Evolutionary conservation across 106 monocot genomes (phyloP).

Genomic region (Dioscorea alata): DNA sequence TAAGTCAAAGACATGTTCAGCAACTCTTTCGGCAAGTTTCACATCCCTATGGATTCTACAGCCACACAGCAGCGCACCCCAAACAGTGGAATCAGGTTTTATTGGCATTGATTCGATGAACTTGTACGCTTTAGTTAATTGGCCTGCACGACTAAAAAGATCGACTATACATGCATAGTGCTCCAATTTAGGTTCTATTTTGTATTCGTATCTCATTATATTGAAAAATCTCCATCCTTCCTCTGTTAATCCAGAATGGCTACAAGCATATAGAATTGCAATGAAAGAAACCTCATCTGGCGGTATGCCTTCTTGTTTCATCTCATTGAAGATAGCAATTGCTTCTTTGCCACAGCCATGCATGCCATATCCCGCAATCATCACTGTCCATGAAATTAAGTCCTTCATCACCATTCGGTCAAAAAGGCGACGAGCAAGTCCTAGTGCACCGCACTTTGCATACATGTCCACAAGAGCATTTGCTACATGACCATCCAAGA

Average conservation of each 20-base stretch:
- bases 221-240: conserved; percentile 43
- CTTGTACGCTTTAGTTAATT: conserved; percentile 44
- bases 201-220: conserved; percentile 58
- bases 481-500: conserved; percentile 26
- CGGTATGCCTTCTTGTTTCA: conserved; percentile 35
- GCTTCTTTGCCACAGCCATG: conserved; percentile 51
- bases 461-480: conserved; percentile 70
- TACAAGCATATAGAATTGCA: conserved; percentile 7
- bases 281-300: conserved; percentile 29
- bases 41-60: conserved; percentile 65
- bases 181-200: conserved; percentile 54
- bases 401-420: conserved; percentile 26
- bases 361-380: conserved; percentile 69
- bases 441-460: conserved; percentile 51
- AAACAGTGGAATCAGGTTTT: conserved; percentile 51
- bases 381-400: conserved; percentile 55
- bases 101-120: conserved; percentile 74
- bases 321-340: conserved; percentile 42
- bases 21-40: conserved; percentile 68
- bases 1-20: conserved; percentile 57
- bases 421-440: conserved; percentile 36
- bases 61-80: conserved; percentile 72
- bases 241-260: not conserved
- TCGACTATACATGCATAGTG: conserved; percentile 84
- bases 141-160: conserved; percentile 59